Evolutionary conservation across 139 green algal species (phyloP).

Genomic region (Closterium sp.): DNA sequence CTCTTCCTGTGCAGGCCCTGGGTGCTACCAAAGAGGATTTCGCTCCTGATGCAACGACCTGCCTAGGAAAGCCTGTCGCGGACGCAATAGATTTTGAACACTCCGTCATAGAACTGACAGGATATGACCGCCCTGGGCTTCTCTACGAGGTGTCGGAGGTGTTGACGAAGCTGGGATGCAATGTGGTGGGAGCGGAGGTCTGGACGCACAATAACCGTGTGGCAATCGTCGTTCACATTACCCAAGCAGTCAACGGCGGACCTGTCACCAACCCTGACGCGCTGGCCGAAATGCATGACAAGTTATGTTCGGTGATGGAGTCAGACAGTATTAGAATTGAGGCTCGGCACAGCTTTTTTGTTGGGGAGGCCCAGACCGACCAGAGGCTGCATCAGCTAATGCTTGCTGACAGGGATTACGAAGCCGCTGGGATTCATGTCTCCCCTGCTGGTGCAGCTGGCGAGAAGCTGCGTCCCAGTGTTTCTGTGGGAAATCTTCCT

Average conservation of each 20-base stretch:
- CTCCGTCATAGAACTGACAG: conserved; percentile 87
- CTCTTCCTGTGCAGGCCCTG: conserved; percentile 12
- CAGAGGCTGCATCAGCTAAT: conserved; percentile 87
- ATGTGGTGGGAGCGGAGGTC: conserved; percentile 79
- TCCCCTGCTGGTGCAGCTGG: not conserved
- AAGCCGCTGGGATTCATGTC: not conserved
- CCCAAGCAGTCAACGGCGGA: conserved; percentile 34
- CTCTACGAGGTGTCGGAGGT: conserved; percentile 80
- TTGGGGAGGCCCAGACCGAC: conserved; percentile 76
- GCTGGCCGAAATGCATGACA: conserved; percentile 25
- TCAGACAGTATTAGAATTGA: not conserved
- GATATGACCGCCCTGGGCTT: conserved; percentile 75
- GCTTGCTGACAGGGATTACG: conserved; percentile 60
- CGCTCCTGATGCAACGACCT: conserved; percentile 32
- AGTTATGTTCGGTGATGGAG: conserved; percentile 28
- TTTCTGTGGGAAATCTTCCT: not conserved
- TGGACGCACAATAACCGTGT: conserved; percentile 54
- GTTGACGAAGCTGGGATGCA: conserved; percentile 76
- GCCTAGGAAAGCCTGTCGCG: conserved; percentile 53
- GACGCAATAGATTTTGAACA: conserved; percentile 48
- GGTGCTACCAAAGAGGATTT: conserved; percentile 52
- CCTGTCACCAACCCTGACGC: conserved; percentile 15
- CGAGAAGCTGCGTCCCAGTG: not conserved
- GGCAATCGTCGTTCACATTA: conserved; percentile 43
- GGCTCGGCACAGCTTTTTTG: not conserved